Base-by-base conservation (phyloP, 192 early-diverging fungal species). In the Blastocladiella britannica region DNA sequence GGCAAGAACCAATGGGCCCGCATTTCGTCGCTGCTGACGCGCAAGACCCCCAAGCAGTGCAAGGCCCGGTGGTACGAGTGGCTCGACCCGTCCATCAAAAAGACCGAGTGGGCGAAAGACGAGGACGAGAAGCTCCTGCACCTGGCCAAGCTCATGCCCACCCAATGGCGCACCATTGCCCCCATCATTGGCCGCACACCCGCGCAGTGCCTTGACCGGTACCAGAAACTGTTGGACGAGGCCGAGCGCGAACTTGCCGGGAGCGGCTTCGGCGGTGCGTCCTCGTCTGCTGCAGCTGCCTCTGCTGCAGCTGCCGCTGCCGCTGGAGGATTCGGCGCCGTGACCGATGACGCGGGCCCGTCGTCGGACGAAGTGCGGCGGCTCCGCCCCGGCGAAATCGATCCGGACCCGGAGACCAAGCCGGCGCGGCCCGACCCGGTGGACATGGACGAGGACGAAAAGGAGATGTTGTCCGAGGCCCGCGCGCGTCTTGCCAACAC, bases 381-480 rank as follows among this genome's bases (percentile, higher is more conserved):
- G 27, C 67, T 95, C 8, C 73, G 94, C 25, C 92, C 92, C 5
- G 94, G 94, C 47, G 92, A 95, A 69, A 90, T 97, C 51, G 91
- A 97, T 68, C 92, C 92, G 9, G 88, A 93, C 60, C 94, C 92
- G 25, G 94, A 97, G 69, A 81, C 84, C 1, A 91, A 91, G 61
- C 86, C 94, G n/a, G 94, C 94, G 1, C 74, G 92, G 9, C 94
- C 94, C 2, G 94, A 97, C 67, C 91, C 94, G 12, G 87, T 97
- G 3, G 94, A 97, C 64, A 97, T 97, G 94, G 94, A 97, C 58
- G 92, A 95, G 65, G 93, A 97, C 66, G 93, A 98, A 73, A 98
- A 98, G 73, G 94, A 98, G 67, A 98, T 98, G 94, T 75, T 98
- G 24, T 90, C 88, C 4, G 94, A 98, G 66, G 94, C 94, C 24